Evolutionary conservation across 495 filamentous ascomycete genomes (phyloP).

Genomic region (Aspergillus asperescens): DNA sequence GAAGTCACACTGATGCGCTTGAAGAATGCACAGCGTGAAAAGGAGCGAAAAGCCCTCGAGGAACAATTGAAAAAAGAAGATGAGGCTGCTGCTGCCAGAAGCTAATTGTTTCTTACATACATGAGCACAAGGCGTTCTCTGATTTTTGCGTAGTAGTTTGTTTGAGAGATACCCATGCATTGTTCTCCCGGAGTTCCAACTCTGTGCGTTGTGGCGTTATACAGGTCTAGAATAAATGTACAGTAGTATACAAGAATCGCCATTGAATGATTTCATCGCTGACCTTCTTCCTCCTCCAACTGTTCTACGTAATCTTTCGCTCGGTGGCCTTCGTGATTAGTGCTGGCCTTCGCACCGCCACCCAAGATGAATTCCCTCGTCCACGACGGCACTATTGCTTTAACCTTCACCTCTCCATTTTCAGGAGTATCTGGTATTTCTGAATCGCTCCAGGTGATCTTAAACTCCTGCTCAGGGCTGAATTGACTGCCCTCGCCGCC

Average conservation of each 20-base stretch:
- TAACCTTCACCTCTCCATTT: conserved; percentile 55
- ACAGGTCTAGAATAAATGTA: conserved; percentile 19
- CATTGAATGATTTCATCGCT: conserved; percentile 25
- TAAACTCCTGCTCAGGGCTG: conserved; percentile 50
- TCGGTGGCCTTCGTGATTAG: conserved; percentile 26
- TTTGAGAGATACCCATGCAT: conserved; percentile 26
- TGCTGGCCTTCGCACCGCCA: conserved; percentile 25
- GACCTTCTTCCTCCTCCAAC: conserved; percentile 37
- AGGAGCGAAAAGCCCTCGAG: conserved; percentile 48
- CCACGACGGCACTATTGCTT: conserved; percentile 88
- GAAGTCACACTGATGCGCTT: conserved; percentile 57
- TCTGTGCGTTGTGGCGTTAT: conserved; percentile 12
- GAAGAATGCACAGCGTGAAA: conserved; percentile 54
- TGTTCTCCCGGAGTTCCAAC: background rate
- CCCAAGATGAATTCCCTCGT: conserved; percentile 39
- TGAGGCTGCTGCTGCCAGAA: conserved; percentile 21
- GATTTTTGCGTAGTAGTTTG: conserved; percentile 5
- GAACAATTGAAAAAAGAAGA: conserved; percentile 52
- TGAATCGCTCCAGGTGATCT: conserved; percentile 42
- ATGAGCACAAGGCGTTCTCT: background rate
- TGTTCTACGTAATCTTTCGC: conserved; percentile 37
- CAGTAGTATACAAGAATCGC: conserved; percentile 20
- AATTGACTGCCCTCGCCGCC: conserved; percentile 56
- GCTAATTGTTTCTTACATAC: background rate
- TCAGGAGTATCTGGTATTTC: conserved; percentile 34